Conservation (phyloP, 257 asterid species). For the Lavandula angustifolia region DNA sequence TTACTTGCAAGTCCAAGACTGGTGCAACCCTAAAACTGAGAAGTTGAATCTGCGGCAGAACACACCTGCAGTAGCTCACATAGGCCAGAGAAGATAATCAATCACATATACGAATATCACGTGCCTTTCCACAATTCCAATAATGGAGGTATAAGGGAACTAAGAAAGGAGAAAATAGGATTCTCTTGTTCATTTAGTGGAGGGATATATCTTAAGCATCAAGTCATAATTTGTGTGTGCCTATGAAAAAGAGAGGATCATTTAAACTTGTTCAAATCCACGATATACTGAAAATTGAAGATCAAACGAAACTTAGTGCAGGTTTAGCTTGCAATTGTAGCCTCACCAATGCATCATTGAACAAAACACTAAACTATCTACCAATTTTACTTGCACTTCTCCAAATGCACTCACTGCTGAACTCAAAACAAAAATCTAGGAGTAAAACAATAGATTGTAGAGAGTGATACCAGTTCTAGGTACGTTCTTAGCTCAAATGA, state of each 20-base stretch:
- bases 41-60: constrained; percentile 73
- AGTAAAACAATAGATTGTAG: too few species aligned
- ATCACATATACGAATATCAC: not conserved
- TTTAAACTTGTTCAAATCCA: not conserved
- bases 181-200: not conserved
- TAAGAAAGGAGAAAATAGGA: not conserved
- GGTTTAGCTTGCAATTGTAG: too few species aligned
- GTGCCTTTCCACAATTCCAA: not conserved
- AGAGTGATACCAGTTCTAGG: not conserved
- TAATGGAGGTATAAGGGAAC: not conserved
- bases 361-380: not conserved
- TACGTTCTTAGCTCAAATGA: not conserved
- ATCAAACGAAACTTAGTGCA: too few species aligned
- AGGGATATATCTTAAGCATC: not conserved
- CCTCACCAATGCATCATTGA: not conserved
- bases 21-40: constrained; percentile 81
- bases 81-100: constrained; percentile 23
- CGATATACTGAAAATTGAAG: too few species aligned
- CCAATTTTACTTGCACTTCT: constrained; percentile 4
- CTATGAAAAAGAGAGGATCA: not conserved
- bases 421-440: not conserved
- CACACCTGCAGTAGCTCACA: constrained; percentile 59
- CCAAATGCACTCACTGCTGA: too few species aligned
- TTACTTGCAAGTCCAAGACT: constrained; percentile 69
- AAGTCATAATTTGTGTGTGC: not conserved